phyloP scores from a whole-genome alignment of 345 rosid species.

The Eucalyptus viminalis region DNA sequence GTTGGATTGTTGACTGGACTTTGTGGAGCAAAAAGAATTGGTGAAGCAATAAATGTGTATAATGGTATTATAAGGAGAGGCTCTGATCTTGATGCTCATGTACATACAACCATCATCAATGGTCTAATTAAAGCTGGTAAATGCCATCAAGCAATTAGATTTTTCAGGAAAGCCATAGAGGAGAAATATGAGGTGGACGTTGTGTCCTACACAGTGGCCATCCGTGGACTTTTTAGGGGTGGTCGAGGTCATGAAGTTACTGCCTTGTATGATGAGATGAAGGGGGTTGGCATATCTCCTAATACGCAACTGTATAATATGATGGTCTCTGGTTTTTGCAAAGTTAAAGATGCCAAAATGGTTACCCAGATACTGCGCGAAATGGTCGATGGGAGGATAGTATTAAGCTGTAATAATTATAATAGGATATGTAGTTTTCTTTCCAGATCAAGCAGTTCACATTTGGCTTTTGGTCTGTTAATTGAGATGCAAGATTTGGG shows the following conservation, averaged over 20 bases:
- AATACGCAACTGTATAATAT: constrained; percentile 16
- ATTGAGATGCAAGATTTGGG: constrained; percentile 19
- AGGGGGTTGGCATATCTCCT: constrained; percentile 32
- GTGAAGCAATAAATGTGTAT: constrained; percentile 42
- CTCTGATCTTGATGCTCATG: constrained; percentile 37
- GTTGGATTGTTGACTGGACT: constrained; percentile 42
- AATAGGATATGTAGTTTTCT: constrained; percentile 13
- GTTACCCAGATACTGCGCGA: constrained; percentile 29
- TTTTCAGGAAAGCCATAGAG: constrained; percentile 29
- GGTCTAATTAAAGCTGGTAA: constrained; percentile 35
- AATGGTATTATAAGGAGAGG: constrained; percentile 8
- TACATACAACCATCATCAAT: constrained; percentile 45
- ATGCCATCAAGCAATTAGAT: constrained; percentile 22
- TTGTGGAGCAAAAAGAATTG: constrained; percentile 18
- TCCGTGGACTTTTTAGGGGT: constrained; percentile 39
- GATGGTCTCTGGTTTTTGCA: constrained; percentile 37
- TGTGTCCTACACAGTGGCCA: constrained; percentile 53
- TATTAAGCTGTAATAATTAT: constrained; percentile 15
- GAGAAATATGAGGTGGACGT: constrained; percentile 42
- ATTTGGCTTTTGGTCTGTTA: constrained; percentile 10
- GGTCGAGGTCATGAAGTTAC: constrained; percentile 45
- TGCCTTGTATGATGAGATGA: constrained; percentile 35
- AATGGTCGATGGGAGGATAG: constrained; percentile 30
- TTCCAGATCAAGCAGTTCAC: constrained; percentile 4
- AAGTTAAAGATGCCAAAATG: constrained; percentile 29